Evolutionary conservation across 75 land plant genomes (phyloP), one percentile per base, ranked within the genome.

Genomic region (Cunninghamia lanceolata): DNA sequence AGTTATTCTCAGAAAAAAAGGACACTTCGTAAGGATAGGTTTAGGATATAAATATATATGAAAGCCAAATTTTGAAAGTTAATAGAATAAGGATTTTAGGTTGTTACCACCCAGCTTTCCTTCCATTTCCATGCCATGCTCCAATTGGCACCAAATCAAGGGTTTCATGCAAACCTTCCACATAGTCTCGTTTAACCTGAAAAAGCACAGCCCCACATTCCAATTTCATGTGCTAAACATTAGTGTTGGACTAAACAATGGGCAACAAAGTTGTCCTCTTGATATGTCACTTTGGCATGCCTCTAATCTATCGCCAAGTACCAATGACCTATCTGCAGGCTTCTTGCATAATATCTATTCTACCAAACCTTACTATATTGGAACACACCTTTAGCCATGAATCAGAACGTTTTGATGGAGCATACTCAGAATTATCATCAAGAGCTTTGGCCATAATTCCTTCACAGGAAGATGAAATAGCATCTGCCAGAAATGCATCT

Each of bases 51-150:
- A n/a, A 14, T 11, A 30, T 21, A 54, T 54, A 3, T 83, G 35
- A 19, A 34, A 25, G 21, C 21, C 7, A 16, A 15, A 14, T 53
- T 21, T 52, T 50, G 52, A 50, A 28, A 83, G 8, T 5, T 47
- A 83, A n/a, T 52, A 83, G 25, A 83, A 83, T 16, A 30, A 34
- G 70, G 35, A 83, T 30, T 50, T 32, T 17, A 83, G n/a, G 15
- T 56, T 56, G 83, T 82, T 92, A 93, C 99, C 99, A 98, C 87
- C 99, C 99, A 86, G 99, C 99, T 90, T 98, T 98, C 50, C 99
- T 93, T 70, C 99, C 99, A 91, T 98, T 98, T 2, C 99, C 99
- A 92, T 96, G 89, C 99, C 99, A 98, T 85, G 99, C 99, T 88
- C 97, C 99, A 88, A 98, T 96, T 68, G 99, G 99, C 52, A 98